phyloP scores from a whole-genome alignment of 805 yeast genomes.

The Myxozyma mucilagina region DNA sequence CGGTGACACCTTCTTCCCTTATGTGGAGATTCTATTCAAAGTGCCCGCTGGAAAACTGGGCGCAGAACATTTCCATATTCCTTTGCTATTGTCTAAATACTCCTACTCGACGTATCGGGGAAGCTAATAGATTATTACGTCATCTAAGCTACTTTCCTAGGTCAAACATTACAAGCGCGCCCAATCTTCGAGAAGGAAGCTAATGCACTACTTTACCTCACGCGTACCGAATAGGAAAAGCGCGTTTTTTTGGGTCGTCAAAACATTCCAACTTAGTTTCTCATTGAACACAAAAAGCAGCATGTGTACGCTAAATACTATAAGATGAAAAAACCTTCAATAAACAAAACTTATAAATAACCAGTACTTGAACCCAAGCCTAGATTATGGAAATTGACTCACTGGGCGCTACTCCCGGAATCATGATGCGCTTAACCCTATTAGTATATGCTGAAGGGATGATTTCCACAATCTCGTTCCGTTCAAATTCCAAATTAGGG shows the following conservation, averaged over 20 bases:
- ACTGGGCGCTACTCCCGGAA: conserved; percentile 17
- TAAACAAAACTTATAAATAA: no score
- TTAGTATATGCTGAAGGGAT: conserved; percentile 84
- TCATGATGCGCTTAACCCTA: conserved; percentile 54
- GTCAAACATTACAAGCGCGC: not conserved
- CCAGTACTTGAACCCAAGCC: not conserved
- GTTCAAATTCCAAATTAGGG: conserved; percentile 74
- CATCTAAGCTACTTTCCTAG: not conserved
- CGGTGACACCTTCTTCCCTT: conserved; percentile 75
- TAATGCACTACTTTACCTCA: not conserved
- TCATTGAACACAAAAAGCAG: no score
- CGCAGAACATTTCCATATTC: conserved; percentile 85
- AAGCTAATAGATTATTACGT: conserved; percentile 45
- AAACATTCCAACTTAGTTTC: no score
- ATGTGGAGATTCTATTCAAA: conserved; percentile 74
- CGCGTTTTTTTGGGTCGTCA: no score
- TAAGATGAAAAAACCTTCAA: not conserved
- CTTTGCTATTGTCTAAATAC: conserved; percentile 77
- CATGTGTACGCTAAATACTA: not conserved
- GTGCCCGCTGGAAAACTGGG: conserved; percentile 51
- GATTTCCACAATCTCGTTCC: conserved; percentile 82
- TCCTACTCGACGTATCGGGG: conserved; percentile 93
- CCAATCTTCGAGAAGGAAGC: no score
- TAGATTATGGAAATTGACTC: conserved; percentile 7
- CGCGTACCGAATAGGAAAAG: not conserved